phyloP scores from a whole-genome alignment of 2,329 filamentous ascomycete species.

The Pestalotiopsis fici region DNA sequence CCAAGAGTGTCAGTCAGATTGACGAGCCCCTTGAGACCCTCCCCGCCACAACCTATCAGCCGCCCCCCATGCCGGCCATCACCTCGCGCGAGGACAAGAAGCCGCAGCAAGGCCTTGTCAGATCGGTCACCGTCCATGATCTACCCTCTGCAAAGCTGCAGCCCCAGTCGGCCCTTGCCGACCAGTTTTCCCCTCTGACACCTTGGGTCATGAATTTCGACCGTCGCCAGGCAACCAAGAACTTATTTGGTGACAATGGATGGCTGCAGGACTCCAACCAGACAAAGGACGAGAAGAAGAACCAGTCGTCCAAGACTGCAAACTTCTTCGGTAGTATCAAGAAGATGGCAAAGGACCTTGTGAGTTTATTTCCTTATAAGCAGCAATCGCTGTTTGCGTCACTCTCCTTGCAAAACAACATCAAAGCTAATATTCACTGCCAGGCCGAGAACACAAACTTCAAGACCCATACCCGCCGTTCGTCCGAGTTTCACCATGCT shows the following conservation, averaged over 20 bases:
- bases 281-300: slow-evolving; percentile 5
- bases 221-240: slow-evolving; percentile 44
- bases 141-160: neutral
- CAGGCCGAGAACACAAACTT: slow-evolving; percentile 34
- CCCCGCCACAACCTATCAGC: neutral
- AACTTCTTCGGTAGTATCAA: slow-evolving; percentile 26
- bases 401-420: neutral
- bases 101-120: slow-evolving; percentile 5
- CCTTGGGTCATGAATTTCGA: slow-evolving; percentile 22
- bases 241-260: slow-evolving; percentile 55
- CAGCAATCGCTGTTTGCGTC: neutral
- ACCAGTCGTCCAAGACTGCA: slow-evolving; percentile 16
- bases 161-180: neutral
- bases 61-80: neutral
- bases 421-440: neutral
- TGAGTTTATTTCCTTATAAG: slow-evolving; percentile 34
- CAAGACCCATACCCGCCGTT: slow-evolving; percentile 26
- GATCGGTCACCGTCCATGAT: slow-evolving; percentile 10
- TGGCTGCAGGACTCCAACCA: slow-evolving; percentile 50
- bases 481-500: slow-evolving; percentile 34
- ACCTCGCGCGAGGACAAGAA: neutral
- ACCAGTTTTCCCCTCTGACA: slow-evolving; percentile 27
- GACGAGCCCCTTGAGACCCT: neutral
- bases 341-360: slow-evolving; percentile 57
- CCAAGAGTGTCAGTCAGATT: slow-evolving; percentile 7